Conservation (phyloP, 2,329 filamentous ascomycete species). For the Grosmannia serpens region DNA sequence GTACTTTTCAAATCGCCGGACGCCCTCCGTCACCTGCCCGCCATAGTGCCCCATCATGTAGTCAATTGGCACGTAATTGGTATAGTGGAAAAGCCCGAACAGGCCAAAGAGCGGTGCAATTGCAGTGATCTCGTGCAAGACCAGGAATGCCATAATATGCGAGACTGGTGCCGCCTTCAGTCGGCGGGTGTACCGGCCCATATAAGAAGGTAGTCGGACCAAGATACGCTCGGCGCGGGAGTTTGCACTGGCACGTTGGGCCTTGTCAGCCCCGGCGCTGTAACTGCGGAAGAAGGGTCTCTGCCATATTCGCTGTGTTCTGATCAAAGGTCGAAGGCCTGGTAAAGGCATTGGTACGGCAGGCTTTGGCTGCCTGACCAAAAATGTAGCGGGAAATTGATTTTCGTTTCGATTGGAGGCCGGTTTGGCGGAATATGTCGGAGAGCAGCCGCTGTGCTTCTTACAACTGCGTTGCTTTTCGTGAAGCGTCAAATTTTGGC, state of each 20-base stretch:
- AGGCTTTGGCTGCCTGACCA: background rate
- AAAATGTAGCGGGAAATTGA: background rate
- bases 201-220: constrained; percentile 47
- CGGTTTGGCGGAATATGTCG: background rate
- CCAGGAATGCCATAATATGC: constrained; percentile 73
- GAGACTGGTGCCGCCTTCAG: constrained; percentile 69
- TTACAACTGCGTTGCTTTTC: background rate
- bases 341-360: background rate
- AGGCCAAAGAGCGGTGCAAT: constrained; percentile 67
- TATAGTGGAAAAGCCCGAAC: constrained; percentile 68
- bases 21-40: constrained; percentile 44
- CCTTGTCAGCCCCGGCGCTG: background rate
- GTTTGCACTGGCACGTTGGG: background rate
- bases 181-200: constrained; percentile 57
- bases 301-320: background rate
- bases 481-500: background rate
- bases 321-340: background rate
- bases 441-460: background rate
- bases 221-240: constrained; percentile 34
- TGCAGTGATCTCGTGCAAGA: constrained; percentile 88
- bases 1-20: constrained; percentile 66
- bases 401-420: background rate
- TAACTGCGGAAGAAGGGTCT: background rate
- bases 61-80: constrained; percentile 54
- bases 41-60: constrained; percentile 40